A percentile compares a stretch with the other conserved stretches of the same genome.
These are phyloP conservation scores for Yamadazyma diddensiae DNA, from an alignment of 1,139 yeast species.

Conservation along the genomic window DNA sequence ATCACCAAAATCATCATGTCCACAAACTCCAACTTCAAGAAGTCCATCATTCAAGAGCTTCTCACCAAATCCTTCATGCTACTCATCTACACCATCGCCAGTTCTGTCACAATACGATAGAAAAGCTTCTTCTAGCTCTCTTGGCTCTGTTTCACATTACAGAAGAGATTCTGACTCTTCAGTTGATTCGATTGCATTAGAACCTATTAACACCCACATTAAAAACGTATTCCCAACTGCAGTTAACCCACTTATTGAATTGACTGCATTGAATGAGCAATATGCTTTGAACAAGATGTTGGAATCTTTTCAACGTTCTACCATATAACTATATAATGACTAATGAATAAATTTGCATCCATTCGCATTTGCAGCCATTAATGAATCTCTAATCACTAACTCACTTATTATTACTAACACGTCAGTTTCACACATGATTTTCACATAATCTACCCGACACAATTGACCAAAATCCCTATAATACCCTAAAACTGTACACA, in stretches of 20 bases:
- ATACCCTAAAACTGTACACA: too few species aligned
- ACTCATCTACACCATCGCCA: slow-evolving; percentile 4
- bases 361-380: slow-evolving; percentile 1
- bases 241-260: slow-evolving; percentile 41
- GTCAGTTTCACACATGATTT: too few species aligned
- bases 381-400: too few species aligned
- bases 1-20: slow-evolving; percentile 6
- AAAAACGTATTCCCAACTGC: slow-evolving; percentile 7
- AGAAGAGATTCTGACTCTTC: slow-evolving; percentile 24
- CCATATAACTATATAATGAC: slow-evolving; percentile 6
- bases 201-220: background rate
- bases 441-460: too few species aligned
- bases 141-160: slow-evolving; percentile 16
- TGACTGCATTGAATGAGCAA: slow-evolving; percentile 42
- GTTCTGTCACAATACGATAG: slow-evolving; percentile 1
- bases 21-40: slow-evolving; percentile 3
- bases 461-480: too few species aligned
- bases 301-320: slow-evolving; percentile 12
- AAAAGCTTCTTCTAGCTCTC: slow-evolving; percentile 3
- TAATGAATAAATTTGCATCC: slow-evolving; percentile 5
- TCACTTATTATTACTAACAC: too few species aligned
- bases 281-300: slow-evolving; percentile 36
- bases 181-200: slow-evolving; percentile 6
- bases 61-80: slow-evolving; percentile 5
- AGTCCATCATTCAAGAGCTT: background rate